Evolutionary conservation across 2,329 filamentous ascomycete species (phyloP), one percentile per base, ranked within the genome.

Genomic region (Bertia moriformis): DNA sequence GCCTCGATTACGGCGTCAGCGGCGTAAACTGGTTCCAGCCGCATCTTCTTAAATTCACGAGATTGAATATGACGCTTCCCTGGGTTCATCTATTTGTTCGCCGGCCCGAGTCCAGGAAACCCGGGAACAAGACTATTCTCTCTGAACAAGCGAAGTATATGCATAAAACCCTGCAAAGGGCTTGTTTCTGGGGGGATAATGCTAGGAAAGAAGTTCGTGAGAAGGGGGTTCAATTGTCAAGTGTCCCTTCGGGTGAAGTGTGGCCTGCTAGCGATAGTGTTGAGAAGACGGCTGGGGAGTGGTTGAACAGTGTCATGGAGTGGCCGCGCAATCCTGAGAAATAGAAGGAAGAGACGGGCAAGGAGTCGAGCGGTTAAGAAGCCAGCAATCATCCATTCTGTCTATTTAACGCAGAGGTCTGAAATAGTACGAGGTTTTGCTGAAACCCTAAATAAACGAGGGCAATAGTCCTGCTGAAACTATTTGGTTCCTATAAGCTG

Each of bases 101-200:
- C 32, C 10, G 7, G 7, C 15, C 12, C 15, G 10, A 35, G 7
- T 7, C 10, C 12, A 17, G 15, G 17, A 17, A 35, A 15, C 10
- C 32, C 12, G 7, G 7, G 10, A 13, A 15, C 10, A 7, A 7
- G 10, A 14, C 10, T 14, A 15, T 64, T 10, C 48, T 62, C 35
- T 51, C 48, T 1, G 46, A 44, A 1, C 61, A 65, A 44, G 55
- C 54, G 4, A 46, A 48, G 18, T 60, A 65, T 39, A 57, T 65
- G 53, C 56, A 57, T 1, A 53, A 57, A 29, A 44, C 57, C 7
- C 56, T 65, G 58, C 57, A 52, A 4, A 47, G 54, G 19, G 60
- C 60, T 3, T 65, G 61, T 45, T 63, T 65, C 42, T 61, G 55
- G 50, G 60, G 58, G 0, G n/a, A n/a, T n/a, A n/a, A n/a, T n/a